A percentile compares a stretch with the other conserved stretches of the same genome.
Evolutionary conservation across 371 early-diverging fungal genomes (phyloP).

Genomic region (Aphelidium insulamus): DNA sequence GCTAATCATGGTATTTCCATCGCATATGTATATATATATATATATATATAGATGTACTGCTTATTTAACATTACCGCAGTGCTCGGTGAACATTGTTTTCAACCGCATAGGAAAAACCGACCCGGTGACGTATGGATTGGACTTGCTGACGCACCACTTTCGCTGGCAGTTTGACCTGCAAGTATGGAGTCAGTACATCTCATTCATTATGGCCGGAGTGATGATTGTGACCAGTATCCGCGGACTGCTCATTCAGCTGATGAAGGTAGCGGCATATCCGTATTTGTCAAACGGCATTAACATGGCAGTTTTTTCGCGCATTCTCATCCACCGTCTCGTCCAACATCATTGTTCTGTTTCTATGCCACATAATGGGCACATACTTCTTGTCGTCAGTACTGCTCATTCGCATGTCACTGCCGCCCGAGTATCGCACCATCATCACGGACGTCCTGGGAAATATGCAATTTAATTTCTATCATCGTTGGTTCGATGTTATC

Average conservation of each 20-base stretch:
- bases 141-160: constrained; percentile 35
- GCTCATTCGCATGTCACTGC: constrained; percentile 71
- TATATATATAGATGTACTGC: background rate
- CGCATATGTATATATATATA: background rate
- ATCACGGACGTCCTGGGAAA: constrained; percentile 47
- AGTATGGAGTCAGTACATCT: constrained; percentile 75
- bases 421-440: constrained; percentile 52
- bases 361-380: constrained; percentile 76
- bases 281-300: background rate
- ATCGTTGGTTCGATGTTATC: constrained; percentile 80
- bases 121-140: constrained; percentile 58
- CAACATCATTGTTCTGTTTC: constrained; percentile 41
- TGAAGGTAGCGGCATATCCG: constrained; percentile 25
- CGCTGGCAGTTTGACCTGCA: constrained; percentile 40
- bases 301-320: constrained; percentile 24
- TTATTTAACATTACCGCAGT: constrained; percentile 11
- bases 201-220: constrained; percentile 70
- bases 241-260: constrained; percentile 53
- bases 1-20: constrained; percentile 36
- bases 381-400: constrained; percentile 72
- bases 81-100: constrained; percentile 50
- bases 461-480: constrained; percentile 67
- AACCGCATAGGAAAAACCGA: constrained; percentile 49
- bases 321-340: constrained; percentile 37
- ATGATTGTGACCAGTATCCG: constrained; percentile 68